Evolutionary conservation across 805 yeast species (phyloP).

Genomic region (Blastobotrys muscicola): DNA sequence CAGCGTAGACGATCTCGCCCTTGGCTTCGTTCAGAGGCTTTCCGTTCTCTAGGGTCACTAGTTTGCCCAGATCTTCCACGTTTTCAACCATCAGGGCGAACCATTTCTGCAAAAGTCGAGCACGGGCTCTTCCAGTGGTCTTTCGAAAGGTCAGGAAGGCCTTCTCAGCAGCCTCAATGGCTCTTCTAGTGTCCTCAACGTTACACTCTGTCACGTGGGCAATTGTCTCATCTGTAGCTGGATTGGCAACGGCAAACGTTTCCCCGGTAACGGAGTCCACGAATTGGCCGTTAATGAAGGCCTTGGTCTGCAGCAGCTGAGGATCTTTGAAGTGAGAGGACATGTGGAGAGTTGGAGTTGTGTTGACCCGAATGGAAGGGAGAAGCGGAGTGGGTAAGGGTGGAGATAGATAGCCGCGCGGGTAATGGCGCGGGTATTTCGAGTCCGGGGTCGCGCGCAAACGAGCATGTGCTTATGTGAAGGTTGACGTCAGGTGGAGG

Average conservation of each 20-base stretch:
- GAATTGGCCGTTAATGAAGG: constrained; percentile 63
- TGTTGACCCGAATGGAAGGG: no score
- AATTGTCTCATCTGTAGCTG: constrained; percentile 49
- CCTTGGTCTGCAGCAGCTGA: constrained; percentile 8
- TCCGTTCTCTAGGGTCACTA: constrained; percentile 64
- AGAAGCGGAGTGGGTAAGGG: no score
- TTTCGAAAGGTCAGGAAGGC: constrained; percentile 46
- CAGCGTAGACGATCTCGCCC: constrained; percentile 60
- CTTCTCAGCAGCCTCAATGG: constrained; percentile 45
- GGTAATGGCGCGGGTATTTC: no score
- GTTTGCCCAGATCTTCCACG: constrained; percentile 51
- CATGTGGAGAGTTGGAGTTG: no score
- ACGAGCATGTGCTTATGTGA: no score
- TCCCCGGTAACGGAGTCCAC: constrained; percentile 32
- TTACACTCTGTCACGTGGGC: constrained; percentile 34
- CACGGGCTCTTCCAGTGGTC: constrained; percentile 48
- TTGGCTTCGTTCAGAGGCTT: constrained; percentile 57
- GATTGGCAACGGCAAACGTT: constrained; percentile 66
- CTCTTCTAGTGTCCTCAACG: constrained; percentile 39
- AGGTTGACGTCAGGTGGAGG: no score
- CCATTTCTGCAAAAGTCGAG: constrained; percentile 44
- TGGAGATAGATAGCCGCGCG: no score
- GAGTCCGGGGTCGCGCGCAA: no score
- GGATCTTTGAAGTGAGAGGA: background rate
- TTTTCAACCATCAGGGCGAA: constrained; percentile 46